phyloP scores from a whole-genome alignment of 108 stramenopile species.

The Mayamaea pseudoterrestris region DNA sequence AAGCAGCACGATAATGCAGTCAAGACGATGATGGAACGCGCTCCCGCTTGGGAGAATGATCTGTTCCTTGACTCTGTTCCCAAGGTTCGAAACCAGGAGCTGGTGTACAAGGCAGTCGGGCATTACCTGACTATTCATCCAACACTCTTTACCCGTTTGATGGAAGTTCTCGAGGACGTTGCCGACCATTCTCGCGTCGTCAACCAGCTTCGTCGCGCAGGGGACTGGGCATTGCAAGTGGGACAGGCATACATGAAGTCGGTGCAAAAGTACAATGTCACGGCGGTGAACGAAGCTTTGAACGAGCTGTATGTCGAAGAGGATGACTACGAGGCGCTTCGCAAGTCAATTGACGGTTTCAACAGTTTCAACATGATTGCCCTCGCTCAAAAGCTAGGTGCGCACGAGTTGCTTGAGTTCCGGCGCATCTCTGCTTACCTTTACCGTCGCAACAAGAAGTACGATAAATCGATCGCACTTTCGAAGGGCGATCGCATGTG shows the following conservation, averaged over 20 bases:
- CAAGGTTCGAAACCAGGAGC: conserved; percentile 95
- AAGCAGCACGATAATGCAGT: conserved; percentile 96
- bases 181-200: conserved; percentile 97
- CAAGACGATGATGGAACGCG: conserved; percentile 97
- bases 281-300: conserved; percentile 97
- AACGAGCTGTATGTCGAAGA: conserved; percentile 96
- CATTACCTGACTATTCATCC: conserved; percentile 93
- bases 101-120: conserved; percentile 95
- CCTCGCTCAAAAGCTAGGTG: conserved; percentile 91
- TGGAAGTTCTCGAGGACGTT: conserved; percentile 87
- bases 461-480: conserved; percentile 87
- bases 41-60: conserved; percentile 88
- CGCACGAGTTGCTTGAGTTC: conserved; percentile 98
- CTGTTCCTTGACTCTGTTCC: conserved; percentile 91
- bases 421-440: conserved; percentile 97
- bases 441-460: conserved; percentile 97
- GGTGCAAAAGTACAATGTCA: conserved; percentile 93
- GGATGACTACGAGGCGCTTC: conserved; percentile 94
- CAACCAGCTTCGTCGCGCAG: conserved; percentile 89
- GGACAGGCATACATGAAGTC: conserved; percentile 90
- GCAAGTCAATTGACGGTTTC: conserved; percentile 94
- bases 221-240: conserved; percentile 86
- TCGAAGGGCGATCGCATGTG: conserved; percentile 98
- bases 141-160: conserved; percentile 81
- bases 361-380: conserved; percentile 99